Evolutionary conservation across 306 rosid genomes (phyloP).

Genomic region (Arachis hypogaea): DNA sequence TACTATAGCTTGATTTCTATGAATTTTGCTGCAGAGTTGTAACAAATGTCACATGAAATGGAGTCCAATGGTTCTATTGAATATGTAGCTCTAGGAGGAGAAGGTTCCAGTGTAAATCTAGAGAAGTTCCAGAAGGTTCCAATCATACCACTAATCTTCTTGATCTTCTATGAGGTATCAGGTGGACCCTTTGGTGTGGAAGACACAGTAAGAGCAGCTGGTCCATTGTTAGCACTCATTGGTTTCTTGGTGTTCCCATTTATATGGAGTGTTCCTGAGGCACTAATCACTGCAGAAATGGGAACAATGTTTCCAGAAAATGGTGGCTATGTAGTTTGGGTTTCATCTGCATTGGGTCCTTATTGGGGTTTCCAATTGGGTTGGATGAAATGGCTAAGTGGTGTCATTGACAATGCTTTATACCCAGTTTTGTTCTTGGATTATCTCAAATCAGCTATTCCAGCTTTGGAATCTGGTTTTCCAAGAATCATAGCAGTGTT

Average conservation of each 20-base stretch:
- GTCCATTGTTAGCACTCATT: conserved; percentile 59
- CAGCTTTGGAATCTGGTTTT: conserved; percentile 54
- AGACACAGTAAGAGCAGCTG: conserved; percentile 65
- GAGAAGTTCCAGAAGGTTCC: conserved; percentile 36
- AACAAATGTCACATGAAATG: conserved; percentile 27
- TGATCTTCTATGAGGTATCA: conserved; percentile 72
- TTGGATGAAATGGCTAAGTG: conserved; percentile 78
- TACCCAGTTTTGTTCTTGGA: conserved; percentile 66
- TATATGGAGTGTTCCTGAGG: conserved; percentile 76
- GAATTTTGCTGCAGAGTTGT: not conserved
- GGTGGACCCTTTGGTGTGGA: conserved; percentile 78
- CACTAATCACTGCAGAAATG: conserved; percentile 71
- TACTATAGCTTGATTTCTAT: not conserved
- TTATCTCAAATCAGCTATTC: conserved; percentile 63
- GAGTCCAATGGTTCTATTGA: conserved; percentile 32
- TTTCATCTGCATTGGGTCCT: conserved; percentile 71
- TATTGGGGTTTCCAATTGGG: conserved; percentile 75
- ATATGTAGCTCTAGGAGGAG: conserved; percentile 27
- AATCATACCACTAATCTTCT: conserved; percentile 50
- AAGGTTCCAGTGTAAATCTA: conserved; percentile 31
- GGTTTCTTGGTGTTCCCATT: conserved; percentile 61
- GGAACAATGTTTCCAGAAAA: conserved; percentile 73
- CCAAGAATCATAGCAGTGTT: conserved; percentile 51
- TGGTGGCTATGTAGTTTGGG: conserved; percentile 77
- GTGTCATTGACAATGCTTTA: conserved; percentile 74